Evolutionary conservation across 2,329 filamentous ascomycete genomes (phyloP).

Genomic region (Venturia aucupariae): DNA sequence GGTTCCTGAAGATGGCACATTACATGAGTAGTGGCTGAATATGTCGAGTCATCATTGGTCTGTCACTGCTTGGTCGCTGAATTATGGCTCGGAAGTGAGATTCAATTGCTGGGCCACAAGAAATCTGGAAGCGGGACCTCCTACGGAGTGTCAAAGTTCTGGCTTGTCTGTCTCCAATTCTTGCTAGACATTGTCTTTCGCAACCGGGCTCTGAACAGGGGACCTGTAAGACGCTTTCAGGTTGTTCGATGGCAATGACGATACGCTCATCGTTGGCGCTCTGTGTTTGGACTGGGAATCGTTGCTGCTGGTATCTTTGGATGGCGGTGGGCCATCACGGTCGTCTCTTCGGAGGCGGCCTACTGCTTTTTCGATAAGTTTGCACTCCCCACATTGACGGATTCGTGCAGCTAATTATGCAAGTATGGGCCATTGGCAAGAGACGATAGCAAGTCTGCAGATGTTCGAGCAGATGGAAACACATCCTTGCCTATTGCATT

Average conservation of each 20-base stretch:
- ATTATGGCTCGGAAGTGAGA: background rate
- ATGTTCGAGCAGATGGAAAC: background rate
- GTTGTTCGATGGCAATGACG: slow-evolving; percentile 13
- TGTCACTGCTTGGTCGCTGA: background rate
- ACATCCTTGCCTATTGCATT: background rate
- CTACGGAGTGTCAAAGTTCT: slow-evolving; percentile 90
- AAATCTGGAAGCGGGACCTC: slow-evolving; percentile 58
- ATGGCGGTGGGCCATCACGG: background rate
- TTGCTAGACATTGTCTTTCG: background rate
- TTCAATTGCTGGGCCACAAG: slow-evolving; percentile 17
- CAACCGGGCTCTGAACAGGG: background rate
- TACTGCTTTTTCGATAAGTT: slow-evolving; percentile 12
- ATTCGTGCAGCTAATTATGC: background rate
- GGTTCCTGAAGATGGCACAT: slow-evolving; percentile 4
- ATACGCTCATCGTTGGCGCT: background rate
- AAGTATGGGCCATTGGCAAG: background rate
- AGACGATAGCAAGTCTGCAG: background rate
- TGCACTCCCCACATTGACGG: background rate
- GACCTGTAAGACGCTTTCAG: background rate
- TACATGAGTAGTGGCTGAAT: slow-evolving; percentile 2
- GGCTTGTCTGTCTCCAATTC: slow-evolving; percentile 60
- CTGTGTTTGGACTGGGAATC: background rate
- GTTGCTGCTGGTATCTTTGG: background rate
- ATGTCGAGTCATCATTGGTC: background rate
- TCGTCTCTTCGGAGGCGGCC: slow-evolving; percentile 10